Evolutionary conservation across 2,329 filamentous ascomycete species (phyloP).

Genomic region (Colletotrichum sp.): DNA sequence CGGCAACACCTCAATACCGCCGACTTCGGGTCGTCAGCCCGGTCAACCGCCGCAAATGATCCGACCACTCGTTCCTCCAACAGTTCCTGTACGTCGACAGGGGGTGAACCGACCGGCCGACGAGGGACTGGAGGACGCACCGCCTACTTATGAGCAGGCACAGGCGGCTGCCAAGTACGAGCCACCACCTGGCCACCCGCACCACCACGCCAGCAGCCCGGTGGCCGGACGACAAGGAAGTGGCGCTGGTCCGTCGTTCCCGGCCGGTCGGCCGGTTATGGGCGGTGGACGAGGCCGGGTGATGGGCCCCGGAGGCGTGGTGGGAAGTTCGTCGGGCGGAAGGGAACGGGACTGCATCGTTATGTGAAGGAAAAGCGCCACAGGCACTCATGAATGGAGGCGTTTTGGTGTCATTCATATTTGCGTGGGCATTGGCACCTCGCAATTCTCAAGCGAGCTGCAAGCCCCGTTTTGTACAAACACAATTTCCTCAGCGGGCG

Average conservation of each 20-base stretch:
- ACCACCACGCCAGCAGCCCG: constrained; percentile 47
- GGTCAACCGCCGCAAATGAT: constrained; percentile 39
- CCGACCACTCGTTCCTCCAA: constrained; percentile 50
- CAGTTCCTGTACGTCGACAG: constrained; percentile 39
- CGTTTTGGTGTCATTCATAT: not conserved
- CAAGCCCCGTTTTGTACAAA: not conserved
- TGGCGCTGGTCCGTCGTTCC: constrained; percentile 6
- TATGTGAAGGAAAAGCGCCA: constrained; percentile 41
- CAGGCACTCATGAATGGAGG: not conserved
- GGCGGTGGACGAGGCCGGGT: constrained; percentile 11
- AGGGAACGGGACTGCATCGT: constrained; percentile 47
- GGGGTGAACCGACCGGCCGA: constrained; percentile 41
- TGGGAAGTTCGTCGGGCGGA: constrained; percentile 10
- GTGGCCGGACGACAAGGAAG: constrained; percentile 18
- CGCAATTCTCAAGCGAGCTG: not conserved
- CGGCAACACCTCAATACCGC: not conserved
- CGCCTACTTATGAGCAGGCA: constrained; percentile 64
- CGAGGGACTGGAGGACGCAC: constrained; percentile 53
- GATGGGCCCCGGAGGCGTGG: constrained; percentile 10
- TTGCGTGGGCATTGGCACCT: not conserved
- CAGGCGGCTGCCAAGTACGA: constrained; percentile 55
- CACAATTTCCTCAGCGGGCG: not conserved
- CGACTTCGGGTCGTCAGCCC: constrained; percentile 7
- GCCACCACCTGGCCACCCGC: constrained; percentile 57
- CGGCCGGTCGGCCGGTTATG: constrained; percentile 9